Evolutionary conservation across 2,329 filamentous ascomycete species (phyloP), one percentile per base, ranked within the genome.

Genomic region (Phaeosphaeriaceae sp.): DNA sequence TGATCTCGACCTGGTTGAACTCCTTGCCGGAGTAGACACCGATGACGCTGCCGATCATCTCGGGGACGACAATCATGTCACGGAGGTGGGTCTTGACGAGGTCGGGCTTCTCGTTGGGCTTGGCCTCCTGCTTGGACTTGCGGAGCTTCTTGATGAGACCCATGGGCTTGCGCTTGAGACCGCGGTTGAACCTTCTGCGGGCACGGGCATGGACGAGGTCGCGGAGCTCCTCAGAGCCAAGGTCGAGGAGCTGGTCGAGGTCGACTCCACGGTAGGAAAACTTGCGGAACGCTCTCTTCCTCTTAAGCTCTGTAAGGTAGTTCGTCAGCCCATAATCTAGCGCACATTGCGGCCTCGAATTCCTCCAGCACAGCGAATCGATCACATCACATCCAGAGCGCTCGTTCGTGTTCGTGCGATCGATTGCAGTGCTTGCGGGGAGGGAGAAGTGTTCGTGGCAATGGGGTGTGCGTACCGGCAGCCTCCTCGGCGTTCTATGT

Each of bases 1-100:
- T 97, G 87, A 99, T 95, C 86, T 99, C 95, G 78, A 99, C 94
- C 89, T 97, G 94, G 91, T 99, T 99, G 92, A 99, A 99, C 86
- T 98, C 94, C 91, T 99, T 99, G 82, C 95, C 95, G 74, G 93
- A 97, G 92, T 99, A 99, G 88, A 99, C 95, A 82, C 94, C 95
- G 79, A 99, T 91, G 79, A 99, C 94, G 84, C 88, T 92, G 79
- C 95, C 95, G 81, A 99, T 99, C 95, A 99, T 98, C 89, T 99
- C 95, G 78, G 95, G 95, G 76, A 99, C 95, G 81, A 99, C 90
- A 83, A 99, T 97, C 95, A 99, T 99, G 88, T 99, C 91, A 85
- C 94, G 94, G 79, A 99, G 91, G 84, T 99, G 94, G 67, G 94
- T 99, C 91, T 97, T 97, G 88, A 98, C 94, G 79, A 95, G 88